Percentiles rank a stretch among this genome's conserved stretches.
These are phyloP conservation scores for Phytophthora pisi DNA, from an alignment of 352 stramenopile species.

Conservation along the genomic window DNA sequence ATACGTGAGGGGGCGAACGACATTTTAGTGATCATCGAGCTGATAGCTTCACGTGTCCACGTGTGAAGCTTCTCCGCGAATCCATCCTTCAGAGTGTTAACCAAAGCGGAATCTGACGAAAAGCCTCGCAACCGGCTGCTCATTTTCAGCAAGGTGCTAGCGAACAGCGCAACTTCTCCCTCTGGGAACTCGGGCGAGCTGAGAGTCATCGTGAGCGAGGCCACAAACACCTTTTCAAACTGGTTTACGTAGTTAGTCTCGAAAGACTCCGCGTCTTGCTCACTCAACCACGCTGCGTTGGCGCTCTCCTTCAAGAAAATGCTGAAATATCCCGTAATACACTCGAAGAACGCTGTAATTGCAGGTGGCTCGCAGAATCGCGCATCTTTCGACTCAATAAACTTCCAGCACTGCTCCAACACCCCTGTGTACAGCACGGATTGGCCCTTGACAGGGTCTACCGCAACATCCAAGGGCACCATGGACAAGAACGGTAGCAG, in stretches of 20 bases:
- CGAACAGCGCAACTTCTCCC: slow-evolving; percentile 41
- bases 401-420: slow-evolving; percentile 76
- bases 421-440: slow-evolving; percentile 67
- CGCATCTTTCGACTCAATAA: slow-evolving; percentile 58
- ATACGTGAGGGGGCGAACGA: slow-evolving; percentile 45
- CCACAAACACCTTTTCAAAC: slow-evolving; percentile 68
- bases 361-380: slow-evolving; percentile 59
- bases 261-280: slow-evolving; percentile 28
- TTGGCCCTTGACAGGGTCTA: slow-evolving; percentile 45
- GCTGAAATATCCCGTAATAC: slow-evolving; percentile 65
- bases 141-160: slow-evolving; percentile 57
- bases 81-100: slow-evolving; percentile 35
- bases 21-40: slow-evolving; percentile 33
- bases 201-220: slow-evolving; percentile 47
- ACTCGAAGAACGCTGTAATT: slow-evolving; percentile 77
- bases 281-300: slow-evolving; percentile 40
- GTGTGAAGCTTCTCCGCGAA: slow-evolving; percentile 41
- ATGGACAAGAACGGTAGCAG: slow-evolving; percentile 77
- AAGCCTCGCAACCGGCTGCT: slow-evolving; percentile 39
- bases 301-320: slow-evolving; percentile 59
- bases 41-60: slow-evolving; percentile 47
- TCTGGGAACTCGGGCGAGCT: slow-evolving; percentile 46
- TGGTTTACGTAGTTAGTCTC: slow-evolving; percentile 56
- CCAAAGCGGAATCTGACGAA: slow-evolving; percentile 26
- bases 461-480: slow-evolving; percentile 62